These are phyloP conservation scores for Ambrosiella cleistominuta DNA, from an alignment of 2,329 filamentous ascomycete genomes.

Conservation along the genomic window DNA sequence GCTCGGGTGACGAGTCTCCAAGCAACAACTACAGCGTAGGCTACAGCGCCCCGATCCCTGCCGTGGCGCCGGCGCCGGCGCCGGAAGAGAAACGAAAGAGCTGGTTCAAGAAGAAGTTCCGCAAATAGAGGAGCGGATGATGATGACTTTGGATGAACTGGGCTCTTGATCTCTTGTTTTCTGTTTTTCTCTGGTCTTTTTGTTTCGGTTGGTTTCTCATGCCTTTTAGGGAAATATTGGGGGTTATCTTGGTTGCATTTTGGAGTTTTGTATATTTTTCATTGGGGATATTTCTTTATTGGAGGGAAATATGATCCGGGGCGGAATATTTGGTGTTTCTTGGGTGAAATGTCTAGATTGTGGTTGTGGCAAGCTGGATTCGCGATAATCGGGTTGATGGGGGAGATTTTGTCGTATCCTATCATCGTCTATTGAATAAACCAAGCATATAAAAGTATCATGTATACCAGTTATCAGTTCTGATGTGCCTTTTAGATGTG, in stretches of 20 bases:
- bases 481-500: too few relatives aligned
- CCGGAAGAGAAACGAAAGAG: constrained; percentile 62
- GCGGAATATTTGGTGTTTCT: neutral
- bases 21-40: constrained; percentile 17
- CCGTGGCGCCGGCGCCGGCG: constrained; percentile 12
- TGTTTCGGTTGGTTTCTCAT: neutral
- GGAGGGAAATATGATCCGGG: neutral
- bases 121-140: constrained; percentile 11
- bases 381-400: too few relatives aligned
- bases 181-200: neutral
- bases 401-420: too few relatives aligned
- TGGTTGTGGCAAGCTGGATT: too few relatives aligned
- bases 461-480: too few relatives aligned
- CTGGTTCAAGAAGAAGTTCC: constrained; percentile 56
- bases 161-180: neutral
- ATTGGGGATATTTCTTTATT: neutral
- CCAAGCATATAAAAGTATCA: too few relatives aligned
- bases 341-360: neutral
- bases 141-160: neutral
- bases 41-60: constrained; percentile 17
- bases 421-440: too few relatives aligned
- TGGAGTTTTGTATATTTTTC: neutral
- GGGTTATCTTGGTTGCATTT: neutral
- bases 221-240: constrained; percentile 4
- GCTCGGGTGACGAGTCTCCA: constrained; percentile 19